Evolutionary conservation across 306 rosid species (phyloP).

Genomic region (Fagus crenata): DNA sequence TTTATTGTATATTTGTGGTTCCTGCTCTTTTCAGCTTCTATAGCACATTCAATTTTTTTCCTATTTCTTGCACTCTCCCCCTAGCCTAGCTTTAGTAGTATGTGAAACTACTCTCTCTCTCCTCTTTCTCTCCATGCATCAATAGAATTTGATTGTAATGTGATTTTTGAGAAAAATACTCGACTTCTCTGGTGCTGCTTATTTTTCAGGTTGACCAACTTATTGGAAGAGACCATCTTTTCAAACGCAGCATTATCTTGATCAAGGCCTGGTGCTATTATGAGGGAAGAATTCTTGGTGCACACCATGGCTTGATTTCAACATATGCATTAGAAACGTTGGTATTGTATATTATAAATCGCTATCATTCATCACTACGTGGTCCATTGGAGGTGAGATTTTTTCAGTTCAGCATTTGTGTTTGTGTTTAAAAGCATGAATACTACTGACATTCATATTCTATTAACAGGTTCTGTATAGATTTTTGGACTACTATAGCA

Average conservation of each 20-base stretch:
- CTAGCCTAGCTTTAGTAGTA: neutral
- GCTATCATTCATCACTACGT: conserved; percentile 50
- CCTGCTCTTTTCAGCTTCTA: neutral
- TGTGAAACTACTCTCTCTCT: neutral
- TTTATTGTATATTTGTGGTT: too few species aligned
- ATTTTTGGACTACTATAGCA: conserved; percentile 63
- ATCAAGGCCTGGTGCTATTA: conserved; percentile 79
- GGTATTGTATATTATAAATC: conserved; percentile 58
- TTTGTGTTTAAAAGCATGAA: conserved; percentile 26
- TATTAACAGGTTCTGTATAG: conserved; percentile 57
- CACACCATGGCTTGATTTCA: conserved; percentile 61
- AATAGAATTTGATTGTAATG: too few species aligned
- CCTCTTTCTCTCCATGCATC: neutral
- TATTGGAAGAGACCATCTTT: conserved; percentile 60
- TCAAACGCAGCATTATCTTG: conserved; percentile 62
- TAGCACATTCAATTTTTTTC: neutral
- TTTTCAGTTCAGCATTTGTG: conserved; percentile 18
- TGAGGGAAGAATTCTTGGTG: conserved; percentile 74
- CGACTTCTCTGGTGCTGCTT: conserved; percentile 19
- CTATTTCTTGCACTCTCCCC: neutral
- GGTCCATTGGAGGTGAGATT: conserved; percentile 73
- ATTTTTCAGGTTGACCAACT: conserved; percentile 52
- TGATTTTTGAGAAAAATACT: too few species aligned
- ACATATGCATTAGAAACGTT: conserved; percentile 66
- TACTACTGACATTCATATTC: conserved; percentile 19